Percentiles rank a stretch among this genome's conserved stretches.
phyloP scores from a whole-genome alignment of 2,329 filamentous ascomycete species.

The Claviceps humidiphila region DNA sequence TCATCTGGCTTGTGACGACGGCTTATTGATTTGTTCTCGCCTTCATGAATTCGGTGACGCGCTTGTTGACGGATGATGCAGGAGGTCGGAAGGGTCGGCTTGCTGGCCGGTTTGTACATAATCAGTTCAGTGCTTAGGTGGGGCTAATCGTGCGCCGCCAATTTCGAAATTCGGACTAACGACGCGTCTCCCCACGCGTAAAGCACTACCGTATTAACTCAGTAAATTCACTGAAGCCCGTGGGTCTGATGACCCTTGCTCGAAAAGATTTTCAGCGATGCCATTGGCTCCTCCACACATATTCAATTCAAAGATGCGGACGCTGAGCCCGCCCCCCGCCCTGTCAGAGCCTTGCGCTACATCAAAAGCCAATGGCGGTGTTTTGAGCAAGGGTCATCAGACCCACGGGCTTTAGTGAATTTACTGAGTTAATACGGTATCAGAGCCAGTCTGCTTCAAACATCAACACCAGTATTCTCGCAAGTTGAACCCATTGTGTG shows the following conservation, averaged over 20 bases:
- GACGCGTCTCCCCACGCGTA: constrained; percentile 9
- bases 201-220: no score
- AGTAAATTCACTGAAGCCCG: no score
- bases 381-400: no score
- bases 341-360: no score
- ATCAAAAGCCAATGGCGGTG: no score
- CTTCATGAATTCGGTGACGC: background rate
- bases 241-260: no score
- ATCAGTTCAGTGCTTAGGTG: background rate
- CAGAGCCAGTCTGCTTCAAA: background rate
- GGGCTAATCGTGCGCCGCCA: background rate
- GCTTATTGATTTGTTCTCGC: background rate
- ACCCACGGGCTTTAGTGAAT: no score
- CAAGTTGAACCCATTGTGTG: background rate
- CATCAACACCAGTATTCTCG: background rate
- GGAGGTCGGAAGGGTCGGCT: background rate
- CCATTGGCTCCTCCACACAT: no score
- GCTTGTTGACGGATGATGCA: background rate
- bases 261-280: no score
- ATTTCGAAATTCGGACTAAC: background rate
- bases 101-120: background rate
- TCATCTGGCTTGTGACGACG: background rate
- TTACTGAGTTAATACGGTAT: no score
- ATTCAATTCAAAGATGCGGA: no score
- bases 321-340: no score